phyloP scores from a whole-genome alignment of 306 rosid species.

The Parietaria judaica region DNA sequence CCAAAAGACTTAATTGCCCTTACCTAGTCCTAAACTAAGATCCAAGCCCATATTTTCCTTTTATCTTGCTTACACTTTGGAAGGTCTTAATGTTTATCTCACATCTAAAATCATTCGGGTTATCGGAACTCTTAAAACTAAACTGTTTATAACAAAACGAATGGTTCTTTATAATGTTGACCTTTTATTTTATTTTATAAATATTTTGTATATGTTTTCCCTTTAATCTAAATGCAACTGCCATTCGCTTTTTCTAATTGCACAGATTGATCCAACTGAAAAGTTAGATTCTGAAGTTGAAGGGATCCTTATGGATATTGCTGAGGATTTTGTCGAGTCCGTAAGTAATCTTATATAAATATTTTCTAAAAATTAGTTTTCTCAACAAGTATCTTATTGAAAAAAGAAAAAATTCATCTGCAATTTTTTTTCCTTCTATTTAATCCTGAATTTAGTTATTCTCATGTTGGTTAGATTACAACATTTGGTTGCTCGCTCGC shows the following conservation, averaged over 20 bases:
- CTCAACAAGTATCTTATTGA: too few relatives aligned
- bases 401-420: too few relatives aligned
- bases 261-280: conserved; percentile 79
- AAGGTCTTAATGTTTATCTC: not conserved
- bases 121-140: not conserved
- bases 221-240: too few relatives aligned
- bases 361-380: not conserved
- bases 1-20: too few relatives aligned
- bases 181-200: not conserved
- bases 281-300: conserved; percentile 86
- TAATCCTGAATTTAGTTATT: too few relatives aligned
- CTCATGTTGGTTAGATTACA: conserved; percentile 46
- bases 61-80: too few relatives aligned
- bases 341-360: conserved; percentile 38
- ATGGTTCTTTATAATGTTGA: not conserved
- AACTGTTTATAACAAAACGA: not conserved
- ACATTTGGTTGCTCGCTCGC: conserved; percentile 90
- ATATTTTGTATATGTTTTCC: not conserved
- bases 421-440: not conserved
- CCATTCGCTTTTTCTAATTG: conserved; percentile 15
- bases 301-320: conserved; percentile 78
- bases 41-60: not conserved
- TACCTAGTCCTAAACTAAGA: too few relatives aligned
- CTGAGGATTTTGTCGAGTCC: conserved; percentile 89
- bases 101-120: not conserved